Evolutionary conservation across 495 filamentous ascomycete genomes (phyloP).

Genomic region (Xylaria intraflava): DNA sequence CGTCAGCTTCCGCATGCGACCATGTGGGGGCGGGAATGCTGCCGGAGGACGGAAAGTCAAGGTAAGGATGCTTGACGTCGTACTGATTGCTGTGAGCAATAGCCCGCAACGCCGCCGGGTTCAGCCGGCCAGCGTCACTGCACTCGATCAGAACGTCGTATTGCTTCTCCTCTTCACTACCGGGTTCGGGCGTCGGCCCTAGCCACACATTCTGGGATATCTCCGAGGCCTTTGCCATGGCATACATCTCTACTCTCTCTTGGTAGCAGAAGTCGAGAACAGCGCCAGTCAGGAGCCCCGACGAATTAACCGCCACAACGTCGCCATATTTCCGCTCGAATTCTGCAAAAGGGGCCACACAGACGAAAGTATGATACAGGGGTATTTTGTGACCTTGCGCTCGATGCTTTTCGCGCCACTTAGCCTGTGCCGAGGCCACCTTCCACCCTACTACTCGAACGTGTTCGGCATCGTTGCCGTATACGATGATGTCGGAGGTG

Average conservation of each 20-base stretch:
- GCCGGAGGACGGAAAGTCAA: slow-evolving; percentile 91
- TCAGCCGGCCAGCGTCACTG: slow-evolving; percentile 66
- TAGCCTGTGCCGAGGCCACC: slow-evolving; percentile 66
- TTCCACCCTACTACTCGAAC: slow-evolving; percentile 62
- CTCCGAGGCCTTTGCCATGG: slow-evolving; percentile 84
- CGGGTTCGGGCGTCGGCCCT: slow-evolving; percentile 75
- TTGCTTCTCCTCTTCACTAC: slow-evolving; percentile 30
- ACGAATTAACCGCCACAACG: slow-evolving; percentile 68
- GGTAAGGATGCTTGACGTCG: slow-evolving; percentile 39
- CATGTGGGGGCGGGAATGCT: slow-evolving; percentile 78
- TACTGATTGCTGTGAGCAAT: slow-evolving; percentile 36
- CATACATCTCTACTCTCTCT: slow-evolving; percentile 86
- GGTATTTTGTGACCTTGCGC: slow-evolving; percentile 48
- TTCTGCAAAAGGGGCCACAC: slow-evolving; percentile 57
- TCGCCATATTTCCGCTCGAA: slow-evolving; percentile 66
- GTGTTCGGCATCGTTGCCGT: slow-evolving; percentile 63
- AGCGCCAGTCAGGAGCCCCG: slow-evolving; percentile 64
- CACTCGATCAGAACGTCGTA: slow-evolving; percentile 82
- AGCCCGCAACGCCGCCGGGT: slow-evolving; percentile 48
- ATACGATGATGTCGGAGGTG: slow-evolving; percentile 86
- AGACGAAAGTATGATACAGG: slow-evolving; percentile 78
- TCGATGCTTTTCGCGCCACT: slow-evolving; percentile 61
- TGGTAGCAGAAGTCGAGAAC: slow-evolving; percentile 89
- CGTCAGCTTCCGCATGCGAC: slow-evolving; percentile 71
- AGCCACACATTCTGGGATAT: slow-evolving; percentile 86